phyloP scores from a whole-genome alignment of 2,329 filamentous ascomycete genomes.

The Xylaria multiplex region DNA sequence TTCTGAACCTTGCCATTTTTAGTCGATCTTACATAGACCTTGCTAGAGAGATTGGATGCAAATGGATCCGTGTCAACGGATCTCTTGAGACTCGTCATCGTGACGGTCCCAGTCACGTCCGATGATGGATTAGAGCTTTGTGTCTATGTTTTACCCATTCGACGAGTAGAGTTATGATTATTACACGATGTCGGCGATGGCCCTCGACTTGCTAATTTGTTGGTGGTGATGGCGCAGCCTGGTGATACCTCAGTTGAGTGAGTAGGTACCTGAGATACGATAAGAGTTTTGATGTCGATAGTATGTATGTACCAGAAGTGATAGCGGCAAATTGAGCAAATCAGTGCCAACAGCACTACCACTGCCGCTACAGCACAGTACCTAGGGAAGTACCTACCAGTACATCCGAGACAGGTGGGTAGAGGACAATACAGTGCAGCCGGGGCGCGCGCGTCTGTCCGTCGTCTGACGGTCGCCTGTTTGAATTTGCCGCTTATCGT shows the following conservation, averaged over 20 bases:
- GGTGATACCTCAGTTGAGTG: conserved; percentile 2
- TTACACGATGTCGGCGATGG: neutral
- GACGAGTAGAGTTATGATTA: neutral
- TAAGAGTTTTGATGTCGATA: conserved; percentile 22
- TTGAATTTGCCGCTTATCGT: conserved; percentile 32
- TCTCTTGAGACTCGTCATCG: conserved; percentile 74
- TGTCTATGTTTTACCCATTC: neutral
- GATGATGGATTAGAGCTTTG: neutral
- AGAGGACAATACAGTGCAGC: neutral
- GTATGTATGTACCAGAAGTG: conserved; percentile 8
- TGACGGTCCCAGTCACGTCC: neutral
- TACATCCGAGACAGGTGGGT: too few species aligned
- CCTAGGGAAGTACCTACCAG: too few species aligned
- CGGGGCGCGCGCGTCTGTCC: conserved; percentile 20
- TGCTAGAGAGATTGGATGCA: conserved; percentile 86
- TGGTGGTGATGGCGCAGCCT: conserved; percentile 1
- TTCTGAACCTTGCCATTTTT: conserved; percentile 98
- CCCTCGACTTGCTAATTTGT: neutral
- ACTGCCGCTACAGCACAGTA: conserved; percentile 11
- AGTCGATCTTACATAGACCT: conserved; percentile 93
- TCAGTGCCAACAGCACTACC: conserved; percentile 20
- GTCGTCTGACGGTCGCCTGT: conserved; percentile 33
- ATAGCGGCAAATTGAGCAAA: conserved; percentile 39
- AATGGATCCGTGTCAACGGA: conserved; percentile 62
- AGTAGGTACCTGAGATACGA: neutral